Evolutionary conservation across 2,329 filamentous ascomycete genomes (phyloP).

Genomic region (Claviceps pazoutovae): DNA sequence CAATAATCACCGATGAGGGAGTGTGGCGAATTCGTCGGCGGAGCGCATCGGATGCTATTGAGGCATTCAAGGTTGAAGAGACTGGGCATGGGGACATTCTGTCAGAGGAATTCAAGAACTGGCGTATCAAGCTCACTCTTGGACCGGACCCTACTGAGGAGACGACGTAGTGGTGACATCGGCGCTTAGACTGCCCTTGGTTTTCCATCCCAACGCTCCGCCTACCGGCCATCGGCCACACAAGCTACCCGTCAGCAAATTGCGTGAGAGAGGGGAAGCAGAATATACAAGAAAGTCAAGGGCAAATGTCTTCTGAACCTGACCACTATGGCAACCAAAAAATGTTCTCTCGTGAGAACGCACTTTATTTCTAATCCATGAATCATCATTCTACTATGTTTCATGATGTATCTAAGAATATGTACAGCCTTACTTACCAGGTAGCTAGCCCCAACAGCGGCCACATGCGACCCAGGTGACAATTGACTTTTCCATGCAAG

Average conservation of each 20-base stretch:
- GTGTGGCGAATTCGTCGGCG: slow-evolving; percentile 67
- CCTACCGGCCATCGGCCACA: slow-evolving; percentile 27
- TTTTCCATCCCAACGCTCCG: slow-evolving; percentile 28
- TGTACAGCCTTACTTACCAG: no score
- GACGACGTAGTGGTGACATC: not conserved
- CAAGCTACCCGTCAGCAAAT: not conserved
- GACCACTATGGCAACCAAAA: no score
- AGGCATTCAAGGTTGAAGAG: slow-evolving; percentile 61
- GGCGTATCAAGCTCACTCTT: slow-evolving; percentile 45
- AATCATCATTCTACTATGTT: no score
- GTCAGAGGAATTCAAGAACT: slow-evolving; percentile 63
- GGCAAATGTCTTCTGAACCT: no score
- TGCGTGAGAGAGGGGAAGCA: not conserved
- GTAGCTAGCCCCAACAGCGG: no score
- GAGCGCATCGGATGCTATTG: slow-evolving; percentile 50
- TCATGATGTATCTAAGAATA: no score
- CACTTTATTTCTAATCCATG: no score
- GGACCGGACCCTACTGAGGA: slow-evolving; percentile 10
- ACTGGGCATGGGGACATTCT: slow-evolving; percentile 64
- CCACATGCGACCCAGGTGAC: no score
- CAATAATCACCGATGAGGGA: slow-evolving; percentile 52
- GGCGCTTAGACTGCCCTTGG: no score
- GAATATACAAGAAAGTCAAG: no score
- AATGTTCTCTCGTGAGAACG: no score
- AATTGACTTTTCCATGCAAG: no score